These are phyloP conservation scores for Populus davidiana DNA, from an alignment of 345 rosid species.

Conservation along the genomic window DNA sequence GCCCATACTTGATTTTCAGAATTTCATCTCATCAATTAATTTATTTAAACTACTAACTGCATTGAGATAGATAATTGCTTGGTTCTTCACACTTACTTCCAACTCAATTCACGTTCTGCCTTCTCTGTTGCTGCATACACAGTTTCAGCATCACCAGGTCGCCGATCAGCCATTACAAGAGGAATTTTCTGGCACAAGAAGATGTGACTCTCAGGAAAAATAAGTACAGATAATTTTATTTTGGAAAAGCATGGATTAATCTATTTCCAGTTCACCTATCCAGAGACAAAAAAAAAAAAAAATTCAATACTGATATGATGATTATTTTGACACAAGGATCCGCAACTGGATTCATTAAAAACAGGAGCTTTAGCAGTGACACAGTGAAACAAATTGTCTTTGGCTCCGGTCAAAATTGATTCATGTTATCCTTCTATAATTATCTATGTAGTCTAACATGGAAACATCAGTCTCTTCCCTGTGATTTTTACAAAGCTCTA, in stretches of 20 bases:
- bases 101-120: slow-evolving; percentile 72
- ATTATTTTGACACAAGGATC: neutral
- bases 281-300: neutral
- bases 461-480: neutral
- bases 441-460: neutral
- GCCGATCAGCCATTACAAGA: slow-evolving; percentile 60
- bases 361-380: too few relatives aligned
- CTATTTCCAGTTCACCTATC: neutral
- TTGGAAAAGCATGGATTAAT: neutral
- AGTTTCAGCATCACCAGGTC: slow-evolving; percentile 83
- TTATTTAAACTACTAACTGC: too few relatives aligned
- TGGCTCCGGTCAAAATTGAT: neutral
- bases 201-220: neutral
- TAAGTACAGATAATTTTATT: neutral
- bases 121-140: slow-evolving; percentile 83
- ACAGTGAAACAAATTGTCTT: neutral
- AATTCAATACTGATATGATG: too few relatives aligned
- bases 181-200: slow-evolving; percentile 64
- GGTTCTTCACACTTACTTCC: slow-evolving; percentile 66
- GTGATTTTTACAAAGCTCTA: neutral
- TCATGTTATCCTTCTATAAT: neutral
- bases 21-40: neutral
- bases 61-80: neutral
- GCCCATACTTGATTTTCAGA: neutral
- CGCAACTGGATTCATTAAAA: too few relatives aligned